Percentiles rank a stretch among this genome's conserved stretches.
These are phyloP conservation scores for Globisporangium apiculatum DNA, from an alignment of 352 stramenopile species.

Conservation along the genomic window DNA sequence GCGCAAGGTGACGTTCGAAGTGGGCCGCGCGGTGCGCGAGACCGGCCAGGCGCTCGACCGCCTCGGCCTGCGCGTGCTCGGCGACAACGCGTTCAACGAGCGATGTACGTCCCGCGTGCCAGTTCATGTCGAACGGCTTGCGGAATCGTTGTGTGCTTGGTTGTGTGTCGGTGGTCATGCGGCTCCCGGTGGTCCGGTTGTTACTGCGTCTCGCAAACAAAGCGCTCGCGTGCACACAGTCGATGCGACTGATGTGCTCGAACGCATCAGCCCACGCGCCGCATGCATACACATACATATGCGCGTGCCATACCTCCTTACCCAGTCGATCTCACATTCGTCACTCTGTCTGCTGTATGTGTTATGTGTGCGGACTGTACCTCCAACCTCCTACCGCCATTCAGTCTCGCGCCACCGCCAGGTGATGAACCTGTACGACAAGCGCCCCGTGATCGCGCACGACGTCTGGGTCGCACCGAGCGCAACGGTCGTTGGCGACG, in stretches of 20 bases:
- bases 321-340: too few relatives aligned
- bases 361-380: background rate
- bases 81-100: conserved; percentile 86
- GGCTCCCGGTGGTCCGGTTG: background rate
- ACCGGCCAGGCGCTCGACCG: conserved; percentile 95
- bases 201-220: too few relatives aligned
- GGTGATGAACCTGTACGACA: conserved; percentile 91
- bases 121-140: too few relatives aligned
- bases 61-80: conserved; percentile 85
- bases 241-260: background rate
- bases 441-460: conserved; percentile 86
- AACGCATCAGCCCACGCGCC: too few relatives aligned
- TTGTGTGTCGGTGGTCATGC: background rate
- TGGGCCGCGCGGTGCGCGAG: conserved; percentile 92
- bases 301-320: too few relatives aligned
- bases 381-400: background rate
- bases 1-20: conserved; percentile 85
- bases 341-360: too few relatives aligned
- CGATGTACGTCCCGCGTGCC: conserved; percentile 53
- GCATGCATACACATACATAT: too few relatives aligned
- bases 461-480: conserved; percentile 94
- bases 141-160: background rate
- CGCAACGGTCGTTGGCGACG: conserved; percentile 94
- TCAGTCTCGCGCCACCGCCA: conserved; percentile 90
- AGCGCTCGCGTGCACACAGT: background rate